Percentiles rank a stretch among this genome's conserved stretches.
phyloP scores from a whole-genome alignment of 106 monocot species.

The Dendrobium huoshanense region DNA sequence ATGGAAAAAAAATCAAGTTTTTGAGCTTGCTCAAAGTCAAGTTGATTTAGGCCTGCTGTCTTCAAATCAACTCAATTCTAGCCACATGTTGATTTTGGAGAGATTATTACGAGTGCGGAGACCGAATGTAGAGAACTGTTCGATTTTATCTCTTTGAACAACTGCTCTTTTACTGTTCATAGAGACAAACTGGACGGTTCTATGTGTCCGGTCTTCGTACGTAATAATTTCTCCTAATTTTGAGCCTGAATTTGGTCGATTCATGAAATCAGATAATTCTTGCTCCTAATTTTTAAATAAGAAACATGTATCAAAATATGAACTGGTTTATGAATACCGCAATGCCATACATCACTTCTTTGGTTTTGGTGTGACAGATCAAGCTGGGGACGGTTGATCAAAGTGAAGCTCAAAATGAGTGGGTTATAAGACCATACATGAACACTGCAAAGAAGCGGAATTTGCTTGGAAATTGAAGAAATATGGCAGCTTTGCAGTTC shows the following conservation, averaged over 20 bases:
- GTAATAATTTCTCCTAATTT: no score
- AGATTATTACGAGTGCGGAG: no score
- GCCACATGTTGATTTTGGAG: no score
- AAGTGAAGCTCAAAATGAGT: constrained; percentile 68
- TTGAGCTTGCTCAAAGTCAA: no score
- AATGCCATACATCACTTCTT: background rate
- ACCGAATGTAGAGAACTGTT: no score
- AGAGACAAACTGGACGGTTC: no score
- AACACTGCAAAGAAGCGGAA: constrained; percentile 66
- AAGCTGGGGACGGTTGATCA: constrained; percentile 88
- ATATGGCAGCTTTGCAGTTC: background rate
- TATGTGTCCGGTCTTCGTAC: no score
- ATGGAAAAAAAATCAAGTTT: no score
- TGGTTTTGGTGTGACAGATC: constrained; percentile 34
- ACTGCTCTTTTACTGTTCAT: no score
- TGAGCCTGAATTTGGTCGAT: background rate
- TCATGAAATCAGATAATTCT: background rate
- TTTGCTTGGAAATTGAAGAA: constrained; percentile 47
- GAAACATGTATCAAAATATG: background rate
- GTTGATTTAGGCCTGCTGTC: no score
- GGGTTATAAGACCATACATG: constrained; percentile 78
- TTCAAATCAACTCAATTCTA: no score
- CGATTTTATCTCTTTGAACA: no score
- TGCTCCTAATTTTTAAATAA: background rate
- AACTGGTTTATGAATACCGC: background rate